phyloP scores from a whole-genome alignment of 805 yeast species.

The Zygosaccharomyces siamensis region DNA sequence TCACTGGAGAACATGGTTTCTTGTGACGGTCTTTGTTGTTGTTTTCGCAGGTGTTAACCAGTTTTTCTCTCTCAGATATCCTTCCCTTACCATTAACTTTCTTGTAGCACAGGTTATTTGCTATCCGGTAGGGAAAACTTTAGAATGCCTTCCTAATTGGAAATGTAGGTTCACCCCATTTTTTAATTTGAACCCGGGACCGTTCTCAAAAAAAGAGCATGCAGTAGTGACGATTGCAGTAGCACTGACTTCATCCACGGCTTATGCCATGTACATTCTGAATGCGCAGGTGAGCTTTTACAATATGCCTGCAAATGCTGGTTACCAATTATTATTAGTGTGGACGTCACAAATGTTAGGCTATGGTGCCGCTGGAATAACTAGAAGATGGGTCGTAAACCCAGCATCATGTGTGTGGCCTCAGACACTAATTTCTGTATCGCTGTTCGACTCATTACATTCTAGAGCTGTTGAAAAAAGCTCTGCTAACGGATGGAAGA shows the following conservation, averaged over 20 bases:
- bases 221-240: conserved; percentile 47
- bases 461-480: conserved; percentile 37
- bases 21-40: conserved; percentile 47
- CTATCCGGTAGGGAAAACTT: conserved; percentile 47
- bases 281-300: conserved; percentile 47
- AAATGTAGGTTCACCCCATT: conserved; percentile 30
- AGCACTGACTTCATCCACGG: conserved; percentile 39
- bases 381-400: conserved; percentile 53
- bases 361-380: conserved; percentile 60
- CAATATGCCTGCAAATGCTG: conserved; percentile 40
- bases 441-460: conserved; percentile 52
- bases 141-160: conserved; percentile 42
- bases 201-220: conserved; percentile 51
- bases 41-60: conserved; percentile 55
- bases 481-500: conserved; percentile 54
- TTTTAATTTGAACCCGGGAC: conserved; percentile 47
- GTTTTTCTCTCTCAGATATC: conserved; percentile 51
- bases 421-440: conserved; percentile 50
- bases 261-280: conserved; percentile 55
- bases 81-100: conserved; percentile 45
- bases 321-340: conserved; percentile 47
- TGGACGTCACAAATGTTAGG: conserved; percentile 61
- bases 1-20: conserved; percentile 52
- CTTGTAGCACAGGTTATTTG: conserved; percentile 51
- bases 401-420: conserved; percentile 66